Evolutionary conservation across 2,329 filamentous ascomycete genomes (phyloP).

Genomic region (Penicillium sp.): DNA sequence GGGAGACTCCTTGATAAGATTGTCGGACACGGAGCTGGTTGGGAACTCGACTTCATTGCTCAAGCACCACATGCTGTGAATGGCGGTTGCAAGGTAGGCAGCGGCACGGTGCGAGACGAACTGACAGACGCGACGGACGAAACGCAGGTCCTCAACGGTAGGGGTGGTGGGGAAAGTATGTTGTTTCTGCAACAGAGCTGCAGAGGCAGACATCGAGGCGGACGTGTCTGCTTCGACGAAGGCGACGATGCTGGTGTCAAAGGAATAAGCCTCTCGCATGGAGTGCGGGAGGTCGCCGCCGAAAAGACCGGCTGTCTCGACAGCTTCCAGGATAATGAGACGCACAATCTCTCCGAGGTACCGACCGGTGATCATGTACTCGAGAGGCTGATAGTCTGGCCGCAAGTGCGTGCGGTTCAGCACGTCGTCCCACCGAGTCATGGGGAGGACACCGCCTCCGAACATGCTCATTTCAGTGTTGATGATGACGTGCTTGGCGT

Average conservation of each 20-base stretch:
- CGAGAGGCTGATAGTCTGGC: conserved; percentile 67
- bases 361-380: conserved; percentile 66
- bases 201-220: conserved; percentile 41
- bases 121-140: conserved; percentile 57
- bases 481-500: conserved; percentile 64
- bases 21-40: conserved; percentile 21
- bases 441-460: conserved; percentile 59
- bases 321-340: conserved; percentile 63
- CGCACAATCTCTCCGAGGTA: conserved; percentile 68
- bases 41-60: conserved; percentile 55
- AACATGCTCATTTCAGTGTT: conserved; percentile 72
- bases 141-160: conserved; percentile 55
- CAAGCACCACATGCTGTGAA: conserved; percentile 65
- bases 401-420: conserved; percentile 60
- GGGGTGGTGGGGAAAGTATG: conserved; percentile 54
- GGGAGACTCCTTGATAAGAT: conserved; percentile 34
- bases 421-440: conserved; percentile 64
- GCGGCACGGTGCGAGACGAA: conserved; percentile 63
- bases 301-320: conserved; percentile 60
- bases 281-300: conserved; percentile 59
- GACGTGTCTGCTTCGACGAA: conserved; percentile 57
- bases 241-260: conserved; percentile 64
- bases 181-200: conserved; percentile 54
- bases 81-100: conserved; percentile 64
- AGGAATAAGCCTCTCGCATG: conserved; percentile 59